Evolutionary conservation across 2,329 filamentous ascomycete species (phyloP).

Genomic region (Phaeoacremonium minimum): DNA sequence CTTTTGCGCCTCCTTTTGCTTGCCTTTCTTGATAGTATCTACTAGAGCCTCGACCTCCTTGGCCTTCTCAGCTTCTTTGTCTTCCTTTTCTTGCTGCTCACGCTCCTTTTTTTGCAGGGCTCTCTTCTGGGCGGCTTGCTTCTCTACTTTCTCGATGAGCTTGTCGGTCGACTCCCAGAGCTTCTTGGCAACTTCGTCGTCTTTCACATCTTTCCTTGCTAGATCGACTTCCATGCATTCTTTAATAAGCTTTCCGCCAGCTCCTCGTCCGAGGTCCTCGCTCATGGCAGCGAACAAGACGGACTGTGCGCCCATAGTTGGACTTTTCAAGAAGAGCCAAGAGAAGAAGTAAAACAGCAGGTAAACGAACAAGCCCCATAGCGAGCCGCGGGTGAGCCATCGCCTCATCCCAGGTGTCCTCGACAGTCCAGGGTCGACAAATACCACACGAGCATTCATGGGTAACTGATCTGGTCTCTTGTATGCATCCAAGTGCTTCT

Average conservation of each 20-base stretch:
- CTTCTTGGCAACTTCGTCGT: slow-evolving; percentile 76
- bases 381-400: slow-evolving; percentile 80
- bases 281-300: slow-evolving; percentile 87
- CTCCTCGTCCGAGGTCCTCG: slow-evolving; percentile 56
- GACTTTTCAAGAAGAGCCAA: slow-evolving; percentile 86
- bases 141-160: slow-evolving; percentile 78
- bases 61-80: slow-evolving; percentile 20
- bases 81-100: slow-evolving; percentile 26
- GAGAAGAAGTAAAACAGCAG: slow-evolving; percentile 72
- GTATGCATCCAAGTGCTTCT: slow-evolving; percentile 85
- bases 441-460: slow-evolving; percentile 75
- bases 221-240: slow-evolving; percentile 78
- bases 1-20: slow-evolving; percentile 23
- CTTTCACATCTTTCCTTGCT: slow-evolving; percentile 67
- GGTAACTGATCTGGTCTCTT: slow-evolving; percentile 78
- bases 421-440: slow-evolving; percentile 81
- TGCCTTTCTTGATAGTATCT: slow-evolving; percentile 37
- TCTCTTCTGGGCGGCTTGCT: slow-evolving; percentile 62
- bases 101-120: slow-evolving; percentile 31
- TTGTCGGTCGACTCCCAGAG: slow-evolving; percentile 88
- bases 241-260: slow-evolving; percentile 74
- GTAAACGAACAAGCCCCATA: slow-evolving; percentile 77
- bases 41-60: slow-evolving; percentile 32
- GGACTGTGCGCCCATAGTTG: slow-evolving; percentile 79
- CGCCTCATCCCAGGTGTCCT: slow-evolving; percentile 84